Conservation (phyloP, 306 rosid species). For the Citrullus colocynthis region DNA sequence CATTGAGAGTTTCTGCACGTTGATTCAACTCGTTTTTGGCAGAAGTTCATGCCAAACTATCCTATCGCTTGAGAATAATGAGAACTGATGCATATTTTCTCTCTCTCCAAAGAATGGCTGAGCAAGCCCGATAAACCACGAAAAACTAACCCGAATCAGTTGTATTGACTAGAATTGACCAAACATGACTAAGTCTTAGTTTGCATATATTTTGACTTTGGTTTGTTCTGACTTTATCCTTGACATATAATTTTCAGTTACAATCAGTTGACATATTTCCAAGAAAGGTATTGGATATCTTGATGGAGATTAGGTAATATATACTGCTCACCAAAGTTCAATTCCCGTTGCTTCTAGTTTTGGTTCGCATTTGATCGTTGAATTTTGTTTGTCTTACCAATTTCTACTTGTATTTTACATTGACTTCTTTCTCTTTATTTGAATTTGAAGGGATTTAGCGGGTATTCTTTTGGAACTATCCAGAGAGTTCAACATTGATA, state of each 20-base stretch:
- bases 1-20: not conserved
- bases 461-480: constrained; percentile 48
- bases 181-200: not conserved
- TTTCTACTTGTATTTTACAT: constrained; percentile 2
- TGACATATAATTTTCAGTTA: constrained; percentile 29
- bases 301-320: constrained; percentile 56
- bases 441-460: constrained; percentile 43
- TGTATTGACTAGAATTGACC: not conserved
- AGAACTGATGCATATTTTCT: not conserved
- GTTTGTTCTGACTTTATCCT: constrained; percentile 16
- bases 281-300: constrained; percentile 49
- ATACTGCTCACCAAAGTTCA: not conserved
- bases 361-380: not conserved
- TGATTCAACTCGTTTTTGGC: not conserved
- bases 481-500: constrained; percentile 60
- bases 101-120: not conserved
- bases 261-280: constrained; percentile 58
- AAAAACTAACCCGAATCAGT: not conserved
- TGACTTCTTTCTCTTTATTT: constrained; percentile 13
- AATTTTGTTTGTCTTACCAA: constrained; percentile 1
- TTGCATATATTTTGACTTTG: not conserved
- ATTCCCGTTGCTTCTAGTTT: constrained; percentile 10
- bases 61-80: not conserved
- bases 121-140: not conserved
- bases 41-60: not conserved